A percentile compares a stretch with the other conserved stretches of the same genome.
phyloP scores from a whole-genome alignment of 371 early-diverging fungal species.

The Batkoa obscura region DNA sequence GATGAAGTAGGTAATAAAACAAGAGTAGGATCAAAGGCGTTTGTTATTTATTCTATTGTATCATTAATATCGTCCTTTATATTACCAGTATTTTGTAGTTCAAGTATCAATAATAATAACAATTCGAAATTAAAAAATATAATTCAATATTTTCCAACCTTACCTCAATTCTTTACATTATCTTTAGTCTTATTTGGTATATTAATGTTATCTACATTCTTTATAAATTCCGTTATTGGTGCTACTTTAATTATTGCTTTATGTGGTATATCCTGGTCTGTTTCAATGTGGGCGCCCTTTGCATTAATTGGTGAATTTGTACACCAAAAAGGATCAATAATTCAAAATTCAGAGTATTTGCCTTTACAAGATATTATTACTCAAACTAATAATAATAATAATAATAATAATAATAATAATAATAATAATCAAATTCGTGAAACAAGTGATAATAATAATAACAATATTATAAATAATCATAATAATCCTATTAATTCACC shows the following conservation, averaged over 20 bases:
- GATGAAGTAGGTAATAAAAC: constrained; percentile 45
- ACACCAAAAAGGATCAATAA: background rate
- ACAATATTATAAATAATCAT: too few species aligned
- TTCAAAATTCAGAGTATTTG: background rate
- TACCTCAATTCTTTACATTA: constrained; percentile 32
- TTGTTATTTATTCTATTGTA: constrained; percentile 57
- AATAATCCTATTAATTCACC: constrained; percentile 16
- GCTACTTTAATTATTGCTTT: constrained; percentile 46
- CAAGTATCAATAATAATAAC: constrained; percentile 5
- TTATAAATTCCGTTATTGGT: constrained; percentile 24
- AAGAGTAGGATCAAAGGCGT: constrained; percentile 66
- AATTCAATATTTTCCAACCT: background rate
- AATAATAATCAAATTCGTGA: too few species aligned
- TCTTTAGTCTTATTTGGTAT: constrained; percentile 43
- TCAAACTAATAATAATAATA: too few species aligned
- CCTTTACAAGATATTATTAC: background rate
- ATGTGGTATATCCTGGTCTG: constrained; percentile 72
- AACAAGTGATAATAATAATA: too few species aligned
- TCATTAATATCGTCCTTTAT: constrained; percentile 51
- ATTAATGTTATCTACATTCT: constrained; percentile 43
- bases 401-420: too few species aligned
- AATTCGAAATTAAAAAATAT: too few species aligned
- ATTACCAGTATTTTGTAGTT: constrained; percentile 31
- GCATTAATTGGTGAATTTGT: constrained; percentile 71
- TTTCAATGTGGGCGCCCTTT: constrained; percentile 84